Evolutionary conservation across 208 protist species (phyloP).

Genomic region (Leishmania mexicana): DNA sequence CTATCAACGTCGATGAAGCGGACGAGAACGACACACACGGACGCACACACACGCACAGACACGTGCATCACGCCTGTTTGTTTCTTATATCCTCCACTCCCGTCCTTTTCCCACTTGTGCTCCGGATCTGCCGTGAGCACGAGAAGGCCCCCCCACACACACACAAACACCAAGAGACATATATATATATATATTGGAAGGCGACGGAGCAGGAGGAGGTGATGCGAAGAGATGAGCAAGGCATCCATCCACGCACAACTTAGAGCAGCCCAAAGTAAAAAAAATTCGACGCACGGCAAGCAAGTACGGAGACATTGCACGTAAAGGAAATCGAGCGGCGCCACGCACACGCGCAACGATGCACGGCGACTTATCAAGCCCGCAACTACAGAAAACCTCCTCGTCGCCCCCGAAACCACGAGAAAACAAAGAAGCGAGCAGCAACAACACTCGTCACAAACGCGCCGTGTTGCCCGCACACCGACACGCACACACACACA

Average conservation of each 20-base stretch:
- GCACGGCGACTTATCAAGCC: not conserved
- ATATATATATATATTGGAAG: too few relatives aligned
- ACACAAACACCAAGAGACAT: too few relatives aligned
- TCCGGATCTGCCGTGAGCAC: too few relatives aligned
- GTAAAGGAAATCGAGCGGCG: not conserved
- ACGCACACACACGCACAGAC: not conserved
- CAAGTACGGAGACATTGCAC: not conserved
- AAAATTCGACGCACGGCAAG: not conserved
- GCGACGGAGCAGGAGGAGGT: conserved; percentile 10
- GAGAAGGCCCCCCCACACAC: too few relatives aligned
- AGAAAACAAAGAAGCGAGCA: not conserved
- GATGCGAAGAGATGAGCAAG: not conserved
- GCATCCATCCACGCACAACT: not conserved
- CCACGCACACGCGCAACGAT: not conserved
- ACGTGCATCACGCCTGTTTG: too few relatives aligned
- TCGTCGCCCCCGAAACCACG: conserved; percentile 1
- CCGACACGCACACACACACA: not conserved
- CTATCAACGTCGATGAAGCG: not conserved
- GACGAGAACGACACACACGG: too few relatives aligned
- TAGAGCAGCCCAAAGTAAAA: not conserved
- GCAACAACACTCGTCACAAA: not conserved
- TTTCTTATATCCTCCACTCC: too few relatives aligned
- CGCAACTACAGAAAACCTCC: not conserved
- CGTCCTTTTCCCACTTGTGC: too few relatives aligned
- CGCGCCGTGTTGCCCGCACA: not conserved